Evolutionary conservation across 345 rosid genomes (phyloP), one percentile per base, ranked within the genome.

Genomic region (Salix udensis): DNA sequence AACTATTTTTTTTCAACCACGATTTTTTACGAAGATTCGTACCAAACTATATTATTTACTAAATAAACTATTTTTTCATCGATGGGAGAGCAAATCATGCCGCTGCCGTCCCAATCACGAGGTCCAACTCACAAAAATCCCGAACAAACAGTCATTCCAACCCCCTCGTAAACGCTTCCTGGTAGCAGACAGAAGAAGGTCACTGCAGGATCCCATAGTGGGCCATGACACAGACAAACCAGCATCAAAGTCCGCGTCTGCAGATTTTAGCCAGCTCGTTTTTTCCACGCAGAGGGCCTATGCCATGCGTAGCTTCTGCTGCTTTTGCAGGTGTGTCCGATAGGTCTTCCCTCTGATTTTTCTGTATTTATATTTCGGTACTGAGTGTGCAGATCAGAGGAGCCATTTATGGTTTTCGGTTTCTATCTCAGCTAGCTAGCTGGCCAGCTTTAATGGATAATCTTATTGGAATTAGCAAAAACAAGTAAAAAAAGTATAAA

Each of bases 381-480:
- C 50, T 46, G n/a, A 44, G 50, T 10, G 14, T 58, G 64, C 15
- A 23, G 64, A 58, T 23, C 64, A 46, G 12, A 53, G 12, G 28
- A 58, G 26, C 9, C 64, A 23, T 58, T 58, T 58, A 23, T 23
- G 64, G 28, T 19, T 34, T n/a, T 16, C 68, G 31, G 31, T 31
- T 65, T 65, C 40, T 16, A 31, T 28, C 72, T 40, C 2, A 40
- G 44, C 44, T 31, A 40, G 44, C 44, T 40, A 9, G 42, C 42
- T 40, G 2, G 50, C 24, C 40, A 21, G 46, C 26, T 34, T 68
- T 68, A 68, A 68, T 68, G 50, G 65, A 72, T 60, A 16, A 37
- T 8, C 60, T 36, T n/a, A 67, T 73, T 73, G 75, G 42, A 67
- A 60, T 46, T 23, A 67, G 68, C 68, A 10, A 73, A 64, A 7